These are phyloP conservation scores for Aspergillus sp. DNA, from an alignment of 2,329 filamentous ascomycete species.

Conservation along the genomic window DNA sequence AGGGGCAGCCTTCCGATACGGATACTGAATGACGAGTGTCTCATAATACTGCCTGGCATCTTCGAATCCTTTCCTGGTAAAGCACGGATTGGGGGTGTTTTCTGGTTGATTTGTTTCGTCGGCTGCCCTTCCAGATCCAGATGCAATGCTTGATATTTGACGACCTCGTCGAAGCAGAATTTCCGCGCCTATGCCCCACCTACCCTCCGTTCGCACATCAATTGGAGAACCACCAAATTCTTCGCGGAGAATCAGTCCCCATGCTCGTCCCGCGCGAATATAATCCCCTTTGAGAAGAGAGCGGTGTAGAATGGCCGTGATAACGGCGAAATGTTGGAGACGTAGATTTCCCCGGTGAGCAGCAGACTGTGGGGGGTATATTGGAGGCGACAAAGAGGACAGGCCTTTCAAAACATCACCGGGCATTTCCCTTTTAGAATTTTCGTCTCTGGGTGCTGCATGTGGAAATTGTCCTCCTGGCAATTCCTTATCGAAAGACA, in stretches of 20 bases:
- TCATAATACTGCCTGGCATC: slow-evolving; percentile 68
- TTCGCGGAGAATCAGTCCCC: slow-evolving; percentile 66
- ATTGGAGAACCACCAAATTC: slow-evolving; percentile 53
- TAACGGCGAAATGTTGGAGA: slow-evolving; percentile 56
- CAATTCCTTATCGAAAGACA: slow-evolving; percentile 32
- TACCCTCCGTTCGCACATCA: slow-evolving; percentile 64
- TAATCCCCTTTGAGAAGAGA: slow-evolving; percentile 69
- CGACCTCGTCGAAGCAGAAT: slow-evolving; percentile 62
- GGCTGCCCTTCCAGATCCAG: neutral
- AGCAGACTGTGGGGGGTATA: slow-evolving; percentile 28
- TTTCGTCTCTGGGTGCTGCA: slow-evolving; percentile 16
- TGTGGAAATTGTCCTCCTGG: slow-evolving; percentile 41
- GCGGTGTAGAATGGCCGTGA: slow-evolving; percentile 67
- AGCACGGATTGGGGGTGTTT: slow-evolving; percentile 21
- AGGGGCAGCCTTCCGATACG: slow-evolving; percentile 60
- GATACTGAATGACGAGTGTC: slow-evolving; percentile 69
- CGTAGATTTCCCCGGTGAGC: slow-evolving; percentile 33
- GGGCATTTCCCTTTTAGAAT: slow-evolving; percentile 6
- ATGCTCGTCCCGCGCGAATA: slow-evolving; percentile 66
- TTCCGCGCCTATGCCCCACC: slow-evolving; percentile 84
- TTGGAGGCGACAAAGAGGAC: slow-evolving; percentile 26
- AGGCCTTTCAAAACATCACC: slow-evolving; percentile 21
- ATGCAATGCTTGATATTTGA: slow-evolving; percentile 14
- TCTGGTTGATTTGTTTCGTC: slow-evolving; percentile 2
- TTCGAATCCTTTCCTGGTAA: slow-evolving; percentile 49